Evolutionary conservation across 1,284 basidiomycete genomes (phyloP).

Genomic region (Takashimella tepidaria): DNA sequence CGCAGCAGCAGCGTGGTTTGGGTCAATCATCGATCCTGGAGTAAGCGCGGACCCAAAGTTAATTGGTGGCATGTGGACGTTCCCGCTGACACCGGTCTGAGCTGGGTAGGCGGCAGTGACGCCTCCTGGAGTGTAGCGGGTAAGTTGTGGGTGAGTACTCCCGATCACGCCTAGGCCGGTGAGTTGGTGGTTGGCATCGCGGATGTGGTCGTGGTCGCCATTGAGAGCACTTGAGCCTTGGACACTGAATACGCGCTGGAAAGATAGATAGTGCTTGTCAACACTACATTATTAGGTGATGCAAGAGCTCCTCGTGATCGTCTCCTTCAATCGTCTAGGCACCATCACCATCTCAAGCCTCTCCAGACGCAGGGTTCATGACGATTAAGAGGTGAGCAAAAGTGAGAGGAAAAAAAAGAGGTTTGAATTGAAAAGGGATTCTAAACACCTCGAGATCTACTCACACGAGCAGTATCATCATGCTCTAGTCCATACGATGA

Average conservation of each 20-base stretch:
- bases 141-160: neutral
- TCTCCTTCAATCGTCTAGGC: no score
- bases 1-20: neutral
- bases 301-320: no score
- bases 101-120: neutral
- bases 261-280: no score
- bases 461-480: neutral
- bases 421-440: no score
- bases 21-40: neutral
- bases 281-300: no score
- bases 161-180: neutral
- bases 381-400: no score
- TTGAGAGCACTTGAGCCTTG: neutral
- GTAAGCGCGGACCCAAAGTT: neutral
- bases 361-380: no score
- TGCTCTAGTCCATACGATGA: neutral
- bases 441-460: no score
- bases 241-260: neutral
- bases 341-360: no score
- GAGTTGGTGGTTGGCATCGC: neutral
- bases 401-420: no score
- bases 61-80: neutral
- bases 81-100: neutral
- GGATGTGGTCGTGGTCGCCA: neutral
- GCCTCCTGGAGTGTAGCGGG: neutral